Percentiles rank a stretch among this genome's conserved stretches.
Evolutionary conservation across 768 basidiomycete genomes (phyloP).

Genomic region (Tulasnella sp.): DNA sequence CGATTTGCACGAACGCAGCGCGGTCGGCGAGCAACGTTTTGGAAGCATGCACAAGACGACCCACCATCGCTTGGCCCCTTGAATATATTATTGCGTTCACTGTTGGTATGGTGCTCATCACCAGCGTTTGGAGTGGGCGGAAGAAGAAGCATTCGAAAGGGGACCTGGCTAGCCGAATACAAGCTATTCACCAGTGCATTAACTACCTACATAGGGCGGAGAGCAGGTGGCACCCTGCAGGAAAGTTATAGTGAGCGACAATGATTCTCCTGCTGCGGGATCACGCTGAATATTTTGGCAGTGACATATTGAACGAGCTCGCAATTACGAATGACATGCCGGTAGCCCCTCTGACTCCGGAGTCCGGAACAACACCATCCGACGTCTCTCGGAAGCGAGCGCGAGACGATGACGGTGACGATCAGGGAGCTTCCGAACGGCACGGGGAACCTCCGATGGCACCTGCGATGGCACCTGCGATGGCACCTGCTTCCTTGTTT

Average conservation of each 20-base stretch:
- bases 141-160: conserved; percentile 31
- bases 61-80: conserved; percentile 24
- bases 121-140: conserved; percentile 54
- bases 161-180: conserved; percentile 40
- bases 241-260: conserved; percentile 12
- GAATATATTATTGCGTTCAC: conserved; percentile 37
- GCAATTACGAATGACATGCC: conserved; percentile 16
- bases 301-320: conserved; percentile 18
- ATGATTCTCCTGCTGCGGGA: background rate
- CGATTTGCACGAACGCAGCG: conserved; percentile 69
- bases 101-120: conserved; percentile 43
- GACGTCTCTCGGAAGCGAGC: conserved; percentile 12
- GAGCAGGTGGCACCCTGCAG: conserved; percentile 17
- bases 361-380: conserved; percentile 8
- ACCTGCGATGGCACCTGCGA: too few relatives aligned
- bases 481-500: too few relatives aligned
- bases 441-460: too few relatives aligned
- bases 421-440: too few relatives aligned
- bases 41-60: conserved; percentile 40
- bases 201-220: conserved; percentile 37
- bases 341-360: conserved; percentile 11
- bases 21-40: conserved; percentile 60
- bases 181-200: conserved; percentile 49
- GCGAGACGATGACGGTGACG: conserved; percentile 4
- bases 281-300: background rate